Evolutionary conservation across 768 basidiomycete species (phyloP), one percentile per base, ranked within the genome.

Genomic region (Hericium erinaceus): DNA sequence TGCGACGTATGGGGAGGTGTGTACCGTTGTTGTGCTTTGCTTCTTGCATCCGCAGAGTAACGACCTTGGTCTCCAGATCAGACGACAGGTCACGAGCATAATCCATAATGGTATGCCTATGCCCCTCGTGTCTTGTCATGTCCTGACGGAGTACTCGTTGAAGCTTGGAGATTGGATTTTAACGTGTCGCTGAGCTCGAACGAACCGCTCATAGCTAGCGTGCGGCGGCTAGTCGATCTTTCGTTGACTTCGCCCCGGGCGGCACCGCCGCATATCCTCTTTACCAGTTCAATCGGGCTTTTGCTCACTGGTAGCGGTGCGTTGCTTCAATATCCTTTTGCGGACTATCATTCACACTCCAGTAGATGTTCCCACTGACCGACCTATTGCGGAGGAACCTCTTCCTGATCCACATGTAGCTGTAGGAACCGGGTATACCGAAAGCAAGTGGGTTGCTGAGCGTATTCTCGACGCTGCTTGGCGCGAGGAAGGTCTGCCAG

Each of bases 111-210:
- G 55, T 56, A 37, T 3, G 40, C 12, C n/a, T 13, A 8, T 26
- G 22, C 12, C 12, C 28, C n/a, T 15, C 41, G 5, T 37, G 3
- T 46, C 12, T 13, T 15, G 20, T 18, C 4, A 20, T 44, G 33
- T 50, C 13, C 33, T 38, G 6, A 38, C 6, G 38, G 15, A 16
- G 6, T 39, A 8, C 4, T 7, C 12, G 37, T 13, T 55, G 33
- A 52, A 62, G 68, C 66, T 0, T 70, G 67, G 65, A 54, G 59
- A 24, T 60, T 69, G 39, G 61, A 68, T 54, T 69, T 69, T 60
- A 68, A 68, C 37, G 55, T 64, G 28, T 39, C 58, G 7, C 57
- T 70, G 2, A 18, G 55, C 0, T 66, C 67, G 0, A 69, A 68
- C 57, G 61, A 65, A 51, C 59, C 59, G 2, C 60, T 68, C 22